phyloP scores from a whole-genome alignment of 2,329 filamentous ascomycete species.

The Ophiostoma sp. region DNA sequence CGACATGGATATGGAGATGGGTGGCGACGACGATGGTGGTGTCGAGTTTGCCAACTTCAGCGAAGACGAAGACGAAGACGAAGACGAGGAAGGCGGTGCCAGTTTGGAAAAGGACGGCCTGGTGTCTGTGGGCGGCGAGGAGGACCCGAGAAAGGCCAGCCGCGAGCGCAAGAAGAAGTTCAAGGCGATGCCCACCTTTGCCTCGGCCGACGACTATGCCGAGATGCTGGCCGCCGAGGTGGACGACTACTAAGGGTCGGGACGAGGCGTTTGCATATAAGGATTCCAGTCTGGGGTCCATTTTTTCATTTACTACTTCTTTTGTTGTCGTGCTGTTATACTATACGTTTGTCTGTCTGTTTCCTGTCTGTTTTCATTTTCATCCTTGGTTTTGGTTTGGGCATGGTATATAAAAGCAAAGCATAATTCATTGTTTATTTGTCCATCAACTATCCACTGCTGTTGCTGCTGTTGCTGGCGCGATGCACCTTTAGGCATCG shows the following conservation, averaged over 20 bases:
- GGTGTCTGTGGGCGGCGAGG: slow-evolving; percentile 16
- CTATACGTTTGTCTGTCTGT: background rate
- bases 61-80: slow-evolving; percentile 35
- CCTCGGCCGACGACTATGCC: slow-evolving; percentile 89
- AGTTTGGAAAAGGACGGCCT: slow-evolving; percentile 38
- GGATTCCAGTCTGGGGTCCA: background rate
- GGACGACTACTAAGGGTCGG: slow-evolving; percentile 37
- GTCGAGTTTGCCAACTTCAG: slow-evolving; percentile 38
- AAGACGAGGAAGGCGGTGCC: slow-evolving; percentile 36
- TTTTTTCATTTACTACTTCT: background rate
- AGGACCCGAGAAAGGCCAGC: slow-evolving; percentile 35
- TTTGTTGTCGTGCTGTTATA: background rate
- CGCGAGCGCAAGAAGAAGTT: slow-evolving; percentile 73
- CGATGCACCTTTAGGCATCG: slow-evolving; percentile 37
- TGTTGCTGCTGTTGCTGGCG: background rate
- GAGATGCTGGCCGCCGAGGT: slow-evolving; percentile 71
- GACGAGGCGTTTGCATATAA: background rate
- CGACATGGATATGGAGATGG: slow-evolving; percentile 40
- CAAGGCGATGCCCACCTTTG: slow-evolving; percentile 86
- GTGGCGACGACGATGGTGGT: slow-evolving; percentile 34
- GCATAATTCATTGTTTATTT: slow-evolving; percentile 9
- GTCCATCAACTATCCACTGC: background rate
- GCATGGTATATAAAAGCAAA: slow-evolving; percentile 4
- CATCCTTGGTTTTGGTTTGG: slow-evolving; percentile 7
- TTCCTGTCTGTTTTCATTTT: background rate